Percentiles rank a stretch among this genome's conserved stretches.
Conservation (phyloP, 768 basidiomycete species). For the Naematelia encephala region DNA sequence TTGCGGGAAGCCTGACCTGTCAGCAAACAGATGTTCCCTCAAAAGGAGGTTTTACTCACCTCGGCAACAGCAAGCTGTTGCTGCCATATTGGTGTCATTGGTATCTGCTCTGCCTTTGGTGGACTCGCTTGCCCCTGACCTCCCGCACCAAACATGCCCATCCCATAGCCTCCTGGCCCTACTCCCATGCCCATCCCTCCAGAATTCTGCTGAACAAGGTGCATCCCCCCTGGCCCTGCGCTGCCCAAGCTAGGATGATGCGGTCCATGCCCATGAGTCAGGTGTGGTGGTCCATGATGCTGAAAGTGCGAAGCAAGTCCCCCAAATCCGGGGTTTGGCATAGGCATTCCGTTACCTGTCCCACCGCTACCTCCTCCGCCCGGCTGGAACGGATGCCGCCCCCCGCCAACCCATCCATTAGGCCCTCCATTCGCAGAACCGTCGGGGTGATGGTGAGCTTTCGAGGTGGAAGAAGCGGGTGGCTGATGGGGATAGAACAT, state of each 20-base stretch:
- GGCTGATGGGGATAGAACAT: constrained; percentile 34
- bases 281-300: constrained; percentile 1
- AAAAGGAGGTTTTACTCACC: constrained; percentile 60
- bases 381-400: constrained; percentile 9
- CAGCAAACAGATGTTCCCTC: constrained; percentile 21
- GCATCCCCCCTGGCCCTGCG: constrained; percentile 10
- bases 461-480: constrained; percentile 21
- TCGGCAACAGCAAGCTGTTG: constrained; percentile 89
- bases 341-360: constrained; percentile 2
- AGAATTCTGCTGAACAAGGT: constrained; percentile 9
- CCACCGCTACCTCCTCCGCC: background rate
- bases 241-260: constrained; percentile 32
- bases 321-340: constrained; percentile 5
- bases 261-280: constrained; percentile 12
- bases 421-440: constrained; percentile 5
- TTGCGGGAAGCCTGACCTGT: constrained; percentile 68
- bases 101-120: constrained; percentile 35
- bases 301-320: constrained; percentile 6
- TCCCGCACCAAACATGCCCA: constrained; percentile 24
- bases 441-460: constrained; percentile 25
- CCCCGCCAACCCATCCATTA: constrained; percentile 16
- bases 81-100: constrained; percentile 80
- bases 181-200: constrained; percentile 21
- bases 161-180: constrained; percentile 19
- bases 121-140: constrained; percentile 28